These are phyloP conservation scores for Casuarina cunninghamiana DNA, from an alignment of 306 rosid species.

Conservation along the genomic window DNA sequence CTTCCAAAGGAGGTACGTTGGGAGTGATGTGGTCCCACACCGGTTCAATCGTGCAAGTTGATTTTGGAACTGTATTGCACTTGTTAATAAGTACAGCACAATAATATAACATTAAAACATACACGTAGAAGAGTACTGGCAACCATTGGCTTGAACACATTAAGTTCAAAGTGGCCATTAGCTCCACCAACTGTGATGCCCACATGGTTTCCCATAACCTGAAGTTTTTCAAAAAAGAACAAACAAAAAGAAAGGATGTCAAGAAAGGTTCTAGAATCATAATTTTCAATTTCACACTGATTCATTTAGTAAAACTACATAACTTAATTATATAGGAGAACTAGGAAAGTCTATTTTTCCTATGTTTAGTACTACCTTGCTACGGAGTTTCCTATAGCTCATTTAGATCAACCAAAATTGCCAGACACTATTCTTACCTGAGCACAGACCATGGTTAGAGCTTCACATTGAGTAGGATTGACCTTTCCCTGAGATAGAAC, in stretches of 20 bases:
- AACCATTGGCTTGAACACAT: conserved; percentile 36
- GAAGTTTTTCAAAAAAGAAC: conserved; percentile 13
- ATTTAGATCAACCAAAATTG: background rate
- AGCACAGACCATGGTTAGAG: conserved; percentile 99
- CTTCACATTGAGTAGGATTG: conserved; percentile 53
- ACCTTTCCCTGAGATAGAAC: conserved; percentile 72
- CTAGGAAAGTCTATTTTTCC: background rate
- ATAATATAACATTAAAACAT: conserved; percentile 34
- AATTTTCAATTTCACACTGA: background rate
- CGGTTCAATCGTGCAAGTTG: background rate
- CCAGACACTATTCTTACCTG: conserved; percentile 52
- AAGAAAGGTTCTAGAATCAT: background rate
- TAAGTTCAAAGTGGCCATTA: too few species aligned
- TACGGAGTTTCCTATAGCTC: too few species aligned
- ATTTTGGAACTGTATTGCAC: background rate
- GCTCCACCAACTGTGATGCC: conserved; percentile 32
- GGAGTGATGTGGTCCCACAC: too few species aligned
- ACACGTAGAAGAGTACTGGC: conserved; percentile 75
- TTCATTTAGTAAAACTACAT: too few species aligned
- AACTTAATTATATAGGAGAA: background rate
- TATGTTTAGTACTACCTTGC: background rate
- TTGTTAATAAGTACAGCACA: conserved; percentile 10
- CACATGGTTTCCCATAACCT: conserved; percentile 98
- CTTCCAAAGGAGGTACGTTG: too few species aligned
- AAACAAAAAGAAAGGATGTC: background rate